Evolutionary conservation across 495 filamentous ascomycete species (phyloP), one percentile per base, ranked within the genome.

Genomic region (Xylaria intraflava): DNA sequence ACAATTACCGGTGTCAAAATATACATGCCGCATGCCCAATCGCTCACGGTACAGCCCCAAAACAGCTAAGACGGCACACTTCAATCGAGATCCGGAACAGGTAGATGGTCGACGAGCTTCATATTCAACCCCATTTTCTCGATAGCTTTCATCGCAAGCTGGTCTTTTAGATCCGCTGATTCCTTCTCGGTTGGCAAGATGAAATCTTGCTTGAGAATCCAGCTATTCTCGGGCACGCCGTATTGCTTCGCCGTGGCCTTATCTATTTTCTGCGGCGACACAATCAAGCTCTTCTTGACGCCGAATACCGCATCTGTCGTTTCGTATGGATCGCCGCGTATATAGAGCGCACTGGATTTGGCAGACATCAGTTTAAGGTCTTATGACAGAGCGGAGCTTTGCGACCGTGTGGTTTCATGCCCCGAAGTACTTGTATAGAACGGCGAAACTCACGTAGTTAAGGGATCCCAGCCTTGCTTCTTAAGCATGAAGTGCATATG

Each of bases 401-500:
- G 35, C 35, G 11, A n/a, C 17, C 35, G 4, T 5, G 14, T 9
- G 10, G 35, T 38, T 17, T 38, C 35, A 7, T 6, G 17, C 2
- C n/a, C 17, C 1, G 14, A 38, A n/a, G n/a, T n/a, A n/a, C 17
- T 23, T 46, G 47, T 27, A 42, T 46, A 49, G 19, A 23, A 22
- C 12, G 19, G 40, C 31, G 38, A 16, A n/a, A 80, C 83, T 55
- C 69, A 90, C 86, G 91, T 96, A 60, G 96, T 83, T 59, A 96
- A 72, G 62, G 86, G 79, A 69, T 95, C 89, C 67, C 84, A 95
- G 0, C 89, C 69, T 29, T 76, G 72, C 75, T 90, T 94, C 67
- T 85, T 80, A 70, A 96, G 94, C 88, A 95, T 93, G 63, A 95
- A 96, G 72, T 96, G 91, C 77, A 96, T 84, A 74, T 96, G 90